phyloP scores from a whole-genome alignment of 768 basidiomycete genomes.

The Phlegmacium glaucopus region DNA sequence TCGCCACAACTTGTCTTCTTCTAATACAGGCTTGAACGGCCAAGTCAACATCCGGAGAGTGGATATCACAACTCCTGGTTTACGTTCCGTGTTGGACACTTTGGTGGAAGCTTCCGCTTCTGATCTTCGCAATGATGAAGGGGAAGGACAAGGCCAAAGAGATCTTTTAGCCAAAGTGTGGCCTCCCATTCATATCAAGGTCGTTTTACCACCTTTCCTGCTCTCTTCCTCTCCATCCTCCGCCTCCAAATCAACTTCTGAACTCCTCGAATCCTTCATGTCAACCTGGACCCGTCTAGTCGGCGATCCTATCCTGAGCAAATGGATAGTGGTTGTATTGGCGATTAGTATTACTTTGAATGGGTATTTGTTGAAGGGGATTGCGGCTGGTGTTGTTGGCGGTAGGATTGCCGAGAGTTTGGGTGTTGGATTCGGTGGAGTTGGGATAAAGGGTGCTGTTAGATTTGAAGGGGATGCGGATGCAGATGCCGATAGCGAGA shows the following conservation, averaged over 20 bases:
- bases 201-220: slow-evolving; percentile 23
- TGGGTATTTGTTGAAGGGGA: slow-evolving; percentile 88
- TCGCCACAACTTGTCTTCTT: slow-evolving; percentile 34
- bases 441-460: background rate
- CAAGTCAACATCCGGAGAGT: slow-evolving; percentile 49
- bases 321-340: slow-evolving; percentile 91
- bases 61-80: slow-evolving; percentile 62
- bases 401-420: background rate
- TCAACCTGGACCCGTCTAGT: slow-evolving; percentile 86
- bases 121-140: slow-evolving; percentile 7
- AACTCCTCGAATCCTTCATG: slow-evolving; percentile 83
- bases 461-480: background rate
- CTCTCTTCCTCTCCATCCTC: background rate
- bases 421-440: background rate
- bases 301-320: slow-evolving; percentile 89
- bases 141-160: slow-evolving; percentile 3
- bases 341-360: slow-evolving; percentile 87
- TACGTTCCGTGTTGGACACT: slow-evolving; percentile 55
- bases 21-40: slow-evolving; percentile 9
- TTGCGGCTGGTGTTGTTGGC: slow-evolving; percentile 52
- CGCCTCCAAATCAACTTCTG: slow-evolving; percentile 29
- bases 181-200: slow-evolving; percentile 18
- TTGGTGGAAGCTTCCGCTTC: slow-evolving; percentile 40
- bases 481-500: no score
- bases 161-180: slow-evolving; percentile 23